phyloP scores from a whole-genome alignment of 805 yeast species.

The Ogataea parapolymorpha region DNA sequence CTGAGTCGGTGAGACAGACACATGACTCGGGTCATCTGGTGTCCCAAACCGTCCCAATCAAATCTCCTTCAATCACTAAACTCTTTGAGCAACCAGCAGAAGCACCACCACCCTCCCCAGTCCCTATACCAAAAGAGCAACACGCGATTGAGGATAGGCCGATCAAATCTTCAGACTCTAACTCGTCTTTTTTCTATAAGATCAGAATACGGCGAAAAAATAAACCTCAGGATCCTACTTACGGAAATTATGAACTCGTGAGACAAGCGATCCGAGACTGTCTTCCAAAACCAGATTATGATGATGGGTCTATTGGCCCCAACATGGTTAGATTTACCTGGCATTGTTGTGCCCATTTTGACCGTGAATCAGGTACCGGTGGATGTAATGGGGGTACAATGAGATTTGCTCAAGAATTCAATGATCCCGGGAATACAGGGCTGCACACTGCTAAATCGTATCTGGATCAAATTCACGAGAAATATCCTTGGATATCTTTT shows the following conservation, averaged over 20 bases:
- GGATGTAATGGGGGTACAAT: conserved; percentile 75
- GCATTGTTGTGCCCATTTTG: conserved; percentile 86
- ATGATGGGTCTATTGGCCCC: conserved; percentile 74
- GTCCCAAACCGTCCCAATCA: conserved; percentile 16
- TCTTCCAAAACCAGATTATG: conserved; percentile 43
- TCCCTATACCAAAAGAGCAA: conserved; percentile 1
- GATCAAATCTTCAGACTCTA: conserved; percentile 12
- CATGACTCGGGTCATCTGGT: conserved; percentile 20
- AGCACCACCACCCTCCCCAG: conserved; percentile 1
- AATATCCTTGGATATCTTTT: conserved; percentile 67
- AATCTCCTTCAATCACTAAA: conserved; percentile 13
- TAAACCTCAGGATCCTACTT: conserved; percentile 23
- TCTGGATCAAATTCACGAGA: conserved; percentile 51
- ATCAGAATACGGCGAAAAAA: conserved; percentile 28
- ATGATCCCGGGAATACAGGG: conserved; percentile 63
- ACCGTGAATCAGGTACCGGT: conserved; percentile 48
- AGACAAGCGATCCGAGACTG: conserved; percentile 35
- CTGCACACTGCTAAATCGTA: conserved; percentile 54
- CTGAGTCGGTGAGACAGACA: conserved; percentile 17
- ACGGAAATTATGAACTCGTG: conserved; percentile 32
- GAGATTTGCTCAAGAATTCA: conserved; percentile 50
- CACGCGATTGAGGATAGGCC: conserved; percentile 5
- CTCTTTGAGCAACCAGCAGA: conserved; percentile 14
- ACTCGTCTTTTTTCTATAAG: conserved; percentile 22
- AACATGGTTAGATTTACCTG: conserved; percentile 76